Conservation (phyloP, 2,329 filamentous ascomycete genomes). For the Fusarium sp. region DNA sequence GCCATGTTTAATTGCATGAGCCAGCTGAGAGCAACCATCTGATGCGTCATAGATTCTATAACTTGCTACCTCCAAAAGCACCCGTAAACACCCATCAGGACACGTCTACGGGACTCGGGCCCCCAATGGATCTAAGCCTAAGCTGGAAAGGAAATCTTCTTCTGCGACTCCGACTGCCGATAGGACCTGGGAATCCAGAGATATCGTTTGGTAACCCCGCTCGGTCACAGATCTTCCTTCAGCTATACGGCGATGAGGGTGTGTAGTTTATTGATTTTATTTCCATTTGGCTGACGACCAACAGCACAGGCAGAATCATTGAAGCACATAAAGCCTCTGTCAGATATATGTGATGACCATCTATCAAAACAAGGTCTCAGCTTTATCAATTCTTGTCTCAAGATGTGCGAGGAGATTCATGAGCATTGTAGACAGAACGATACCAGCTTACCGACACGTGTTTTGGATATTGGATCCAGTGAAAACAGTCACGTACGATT, state of each 20-base stretch:
- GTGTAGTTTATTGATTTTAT: background rate
- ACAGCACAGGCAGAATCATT: conserved; percentile 7
- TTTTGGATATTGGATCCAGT: conserved; percentile 21
- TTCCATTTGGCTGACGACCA: background rate
- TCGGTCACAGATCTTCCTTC: background rate
- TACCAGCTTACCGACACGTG: conserved; percentile 11
- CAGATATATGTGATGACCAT: conserved; percentile 28
- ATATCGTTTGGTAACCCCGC: conserved; percentile 2
- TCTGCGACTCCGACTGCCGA: conserved; percentile 15
- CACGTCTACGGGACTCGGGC: too few relatives aligned
- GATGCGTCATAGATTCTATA: background rate
- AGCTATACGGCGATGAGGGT: conserved; percentile 27
- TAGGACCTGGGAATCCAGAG: conserved; percentile 27
- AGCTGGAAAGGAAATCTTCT: background rate
- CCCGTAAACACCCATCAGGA: background rate
- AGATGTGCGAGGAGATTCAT: conserved; percentile 14
- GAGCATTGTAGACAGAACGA: conserved; percentile 3
- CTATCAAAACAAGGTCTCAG: conserved; percentile 15
- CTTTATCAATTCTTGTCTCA: conserved; percentile 23
- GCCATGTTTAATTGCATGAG: too few relatives aligned
- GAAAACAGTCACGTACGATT: background rate
- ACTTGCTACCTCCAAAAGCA: background rate
- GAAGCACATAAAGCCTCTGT: conserved; percentile 20
- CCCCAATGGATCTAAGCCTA: background rate
- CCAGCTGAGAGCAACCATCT: background rate